These are phyloP conservation scores for Coemansia sp. DNA, from an alignment of 192 early-diverging fungal genomes.

Conservation along the genomic window DNA sequence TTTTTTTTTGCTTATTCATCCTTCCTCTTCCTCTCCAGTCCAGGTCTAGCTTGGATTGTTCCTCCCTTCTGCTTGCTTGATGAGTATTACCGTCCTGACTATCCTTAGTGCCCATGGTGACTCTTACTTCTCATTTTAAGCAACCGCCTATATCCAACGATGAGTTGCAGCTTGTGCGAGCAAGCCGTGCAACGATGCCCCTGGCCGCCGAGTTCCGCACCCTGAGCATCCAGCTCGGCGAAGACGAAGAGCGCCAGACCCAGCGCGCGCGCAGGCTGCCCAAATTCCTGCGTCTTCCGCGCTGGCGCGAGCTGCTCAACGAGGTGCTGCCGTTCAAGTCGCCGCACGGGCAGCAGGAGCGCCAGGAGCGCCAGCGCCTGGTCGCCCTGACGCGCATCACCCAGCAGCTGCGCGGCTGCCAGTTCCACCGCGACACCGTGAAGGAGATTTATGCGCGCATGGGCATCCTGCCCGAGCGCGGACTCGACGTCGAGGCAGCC, in stretches of 20 bases:
- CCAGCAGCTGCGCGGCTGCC: conserved; percentile 19
- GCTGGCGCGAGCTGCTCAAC: conserved; percentile 31
- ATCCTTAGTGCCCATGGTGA: conserved; percentile 21
- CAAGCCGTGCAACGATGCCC: conserved; percentile 8
- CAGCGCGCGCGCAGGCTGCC: conserved; percentile 7
- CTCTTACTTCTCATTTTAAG: conserved; percentile 3
- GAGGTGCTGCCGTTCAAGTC: conserved; percentile 32
- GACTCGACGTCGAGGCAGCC: conserved; percentile 23
- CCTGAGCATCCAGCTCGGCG: conserved; percentile 43
- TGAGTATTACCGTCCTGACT: conserved; percentile 7
- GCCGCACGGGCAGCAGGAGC: conserved; percentile 35
- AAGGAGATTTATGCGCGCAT: conserved; percentile 21
- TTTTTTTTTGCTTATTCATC: neutral
- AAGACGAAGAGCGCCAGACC: conserved; percentile 8
- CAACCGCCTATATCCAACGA: conserved; percentile 4
- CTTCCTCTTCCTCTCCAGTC: neutral
- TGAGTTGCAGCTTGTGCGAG: neutral
- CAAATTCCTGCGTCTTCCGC: conserved; percentile 11
- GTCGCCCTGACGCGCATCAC: conserved; percentile 26
- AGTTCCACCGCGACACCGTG: conserved; percentile 24
- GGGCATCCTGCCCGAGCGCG: conserved; percentile 19
- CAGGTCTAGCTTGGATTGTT: neutral
- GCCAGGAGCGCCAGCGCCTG: conserved; percentile 21
- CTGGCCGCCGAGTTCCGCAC: conserved; percentile 51
- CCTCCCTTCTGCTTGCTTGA: neutral